Conservation (phyloP, 1,284 basidiomycete species). For the Ganoderma lucidum region DNA sequence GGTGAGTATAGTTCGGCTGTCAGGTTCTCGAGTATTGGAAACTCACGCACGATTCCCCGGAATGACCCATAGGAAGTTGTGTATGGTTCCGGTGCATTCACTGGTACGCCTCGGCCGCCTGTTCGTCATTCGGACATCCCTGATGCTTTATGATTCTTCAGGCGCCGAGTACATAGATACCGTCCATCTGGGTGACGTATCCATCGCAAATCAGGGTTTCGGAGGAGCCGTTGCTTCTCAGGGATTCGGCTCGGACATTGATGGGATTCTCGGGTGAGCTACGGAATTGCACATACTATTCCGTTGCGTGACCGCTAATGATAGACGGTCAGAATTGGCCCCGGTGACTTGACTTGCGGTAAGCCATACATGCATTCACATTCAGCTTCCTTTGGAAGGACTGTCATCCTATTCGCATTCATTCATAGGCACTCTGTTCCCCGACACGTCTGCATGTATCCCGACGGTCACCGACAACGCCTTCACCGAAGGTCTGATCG, state of each 20-base stretch:
- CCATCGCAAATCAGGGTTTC: slow-evolving; percentile 51
- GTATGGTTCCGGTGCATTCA: slow-evolving; percentile 61
- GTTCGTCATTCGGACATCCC: not conserved
- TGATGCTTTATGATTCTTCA: not conserved
- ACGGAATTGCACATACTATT: not conserved
- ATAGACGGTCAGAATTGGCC: slow-evolving; percentile 49
- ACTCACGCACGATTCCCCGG: not conserved
- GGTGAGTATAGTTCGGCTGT: slow-evolving; percentile 10
- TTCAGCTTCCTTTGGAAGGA: not conserved
- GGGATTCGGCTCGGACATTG: slow-evolving; percentile 46
- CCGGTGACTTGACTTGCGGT: slow-evolving; percentile 49
- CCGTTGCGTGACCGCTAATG: not conserved
- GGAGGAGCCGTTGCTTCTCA: slow-evolving; percentile 54
- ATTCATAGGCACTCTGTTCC: not conserved
- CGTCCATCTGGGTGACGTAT: slow-evolving; percentile 35
- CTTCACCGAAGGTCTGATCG: slow-evolving; percentile 41
- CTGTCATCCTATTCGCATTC: not conserved
- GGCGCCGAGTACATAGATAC: slow-evolving; percentile 38
- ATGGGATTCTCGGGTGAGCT: slow-evolving; percentile 55
- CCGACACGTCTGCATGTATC: slow-evolving; percentile 24
- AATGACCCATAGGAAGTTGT: slow-evolving; percentile 42
- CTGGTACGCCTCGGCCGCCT: slow-evolving; percentile 40
- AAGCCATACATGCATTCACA: not conserved
- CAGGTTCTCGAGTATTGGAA: not conserved
- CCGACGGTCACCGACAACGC: slow-evolving; percentile 53